These are phyloP conservation scores for Arabidopsis arenosa DNA, from an alignment of 345 rosid species.

Conservation along the genomic window DNA sequence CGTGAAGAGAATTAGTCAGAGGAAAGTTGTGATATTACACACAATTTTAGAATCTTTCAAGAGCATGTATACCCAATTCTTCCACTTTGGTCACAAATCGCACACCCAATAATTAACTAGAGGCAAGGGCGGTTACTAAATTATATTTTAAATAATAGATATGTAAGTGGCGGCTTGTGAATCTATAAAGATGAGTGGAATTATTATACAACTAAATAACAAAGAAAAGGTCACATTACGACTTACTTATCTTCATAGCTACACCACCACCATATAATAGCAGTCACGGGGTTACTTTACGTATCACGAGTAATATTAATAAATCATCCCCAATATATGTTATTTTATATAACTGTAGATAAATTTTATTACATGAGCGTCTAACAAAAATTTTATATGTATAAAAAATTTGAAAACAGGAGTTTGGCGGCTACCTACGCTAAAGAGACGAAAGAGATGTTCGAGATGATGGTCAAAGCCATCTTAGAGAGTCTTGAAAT, in stretches of 20 bases:
- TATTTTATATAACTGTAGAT: background rate
- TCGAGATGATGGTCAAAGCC: slow-evolving; percentile 66
- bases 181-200: slow-evolving; percentile 23
- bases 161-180: slow-evolving; percentile 41
- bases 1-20: slow-evolving; percentile 4
- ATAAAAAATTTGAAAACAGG: slow-evolving; percentile 47
- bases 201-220: slow-evolving; percentile 19
- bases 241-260: slow-evolving; percentile 21
- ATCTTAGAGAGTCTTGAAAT: slow-evolving; percentile 64
- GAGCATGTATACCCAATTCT: background rate
- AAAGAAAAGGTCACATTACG: slow-evolving; percentile 27
- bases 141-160: background rate
- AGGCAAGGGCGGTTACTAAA: background rate
- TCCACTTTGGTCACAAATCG: slow-evolving; percentile 13
- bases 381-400: background rate
- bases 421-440: slow-evolving; percentile 69
- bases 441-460: slow-evolving; percentile 65
- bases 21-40: background rate
- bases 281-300: slow-evolving; percentile 29
- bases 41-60: slow-evolving; percentile 12
- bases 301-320: background rate
- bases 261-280: slow-evolving; percentile 23
- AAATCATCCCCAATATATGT: background rate
- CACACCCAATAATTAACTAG: background rate
- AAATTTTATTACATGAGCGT: background rate